Percentiles rank a stretch among this genome's conserved stretches.
These are phyloP conservation scores for Datisca glomerata DNA, from an alignment of 306 rosid genomes.

Conservation along the genomic window DNA sequence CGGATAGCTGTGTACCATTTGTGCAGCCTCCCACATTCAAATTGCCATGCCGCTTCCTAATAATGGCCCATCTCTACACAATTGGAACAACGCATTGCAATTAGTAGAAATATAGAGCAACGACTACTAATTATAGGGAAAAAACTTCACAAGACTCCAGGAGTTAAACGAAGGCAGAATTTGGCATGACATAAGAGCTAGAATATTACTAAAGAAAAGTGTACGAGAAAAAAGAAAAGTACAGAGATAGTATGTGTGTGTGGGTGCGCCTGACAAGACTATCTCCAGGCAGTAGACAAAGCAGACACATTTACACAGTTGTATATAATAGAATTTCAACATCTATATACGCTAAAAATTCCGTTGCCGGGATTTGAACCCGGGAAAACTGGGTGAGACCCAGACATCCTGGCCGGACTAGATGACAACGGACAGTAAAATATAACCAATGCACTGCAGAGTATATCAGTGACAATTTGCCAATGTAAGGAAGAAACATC, in stretches of 20 bases:
- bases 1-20: constrained; percentile 43
- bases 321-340: not conserved
- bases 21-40: constrained; percentile 25
- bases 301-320: too few relatives aligned
- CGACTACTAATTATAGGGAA: not conserved
- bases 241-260: too few relatives aligned
- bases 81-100: constrained; percentile 14
- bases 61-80: constrained; percentile 70
- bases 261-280: too few relatives aligned
- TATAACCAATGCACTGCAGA: too few relatives aligned
- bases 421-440: constrained; percentile 32
- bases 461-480: too few relatives aligned
- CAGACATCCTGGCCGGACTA: constrained; percentile 52
- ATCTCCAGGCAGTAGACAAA: too few relatives aligned
- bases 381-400: constrained; percentile 45
- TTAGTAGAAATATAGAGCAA: constrained; percentile 9
- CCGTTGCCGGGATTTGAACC: constrained; percentile 61
- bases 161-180: constrained; percentile 1
- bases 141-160: not conserved
- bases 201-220: not conserved
- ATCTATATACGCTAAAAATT: constrained; percentile 4
- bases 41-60: constrained; percentile 41
- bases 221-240: not conserved
- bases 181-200: not conserved
- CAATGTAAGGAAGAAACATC: too few relatives aligned